Conservation (phyloP, 345 rosid species). For the Arabidopsis thaliana region DNA sequence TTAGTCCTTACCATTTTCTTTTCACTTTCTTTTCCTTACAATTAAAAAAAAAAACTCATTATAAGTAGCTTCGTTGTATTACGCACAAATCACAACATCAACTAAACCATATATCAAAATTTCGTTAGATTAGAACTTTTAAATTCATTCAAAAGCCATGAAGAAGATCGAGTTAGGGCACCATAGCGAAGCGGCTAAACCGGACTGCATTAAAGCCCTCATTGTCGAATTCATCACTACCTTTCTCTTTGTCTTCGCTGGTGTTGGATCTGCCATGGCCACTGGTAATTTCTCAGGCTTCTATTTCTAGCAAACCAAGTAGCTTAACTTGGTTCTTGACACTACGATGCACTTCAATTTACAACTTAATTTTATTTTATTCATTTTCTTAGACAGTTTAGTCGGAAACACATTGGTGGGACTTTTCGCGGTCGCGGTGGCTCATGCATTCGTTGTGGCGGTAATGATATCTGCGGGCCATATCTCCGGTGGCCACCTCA, state of each 20-base stretch:
- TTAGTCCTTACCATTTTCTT: constrained; percentile 13
- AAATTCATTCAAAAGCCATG: constrained; percentile 45
- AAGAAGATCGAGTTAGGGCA: constrained; percentile 71
- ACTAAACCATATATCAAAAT: background rate
- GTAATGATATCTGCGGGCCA: constrained; percentile 92
- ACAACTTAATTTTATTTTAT: background rate
- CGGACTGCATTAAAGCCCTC: constrained; percentile 81
- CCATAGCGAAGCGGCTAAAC: constrained; percentile 60
- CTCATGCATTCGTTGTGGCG: constrained; percentile 82
- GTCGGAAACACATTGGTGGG: constrained; percentile 59
- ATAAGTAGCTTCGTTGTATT: constrained; percentile 8
- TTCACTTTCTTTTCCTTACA: background rate
- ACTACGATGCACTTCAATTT: background rate
- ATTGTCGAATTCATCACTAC: constrained; percentile 82
- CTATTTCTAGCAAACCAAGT: background rate
- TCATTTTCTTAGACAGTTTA: constrained; percentile 50
- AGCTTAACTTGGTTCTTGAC: background rate
- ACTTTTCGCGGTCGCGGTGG: constrained; percentile 74
- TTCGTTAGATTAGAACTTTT: background rate
- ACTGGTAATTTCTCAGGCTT: constrained; percentile 50
- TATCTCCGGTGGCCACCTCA: constrained; percentile 93
- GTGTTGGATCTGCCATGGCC: constrained; percentile 87
- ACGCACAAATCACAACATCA: background rate
- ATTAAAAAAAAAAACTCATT: background rate
- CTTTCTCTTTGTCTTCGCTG: constrained; percentile 79